Conservation (phyloP, 495 filamentous ascomycete genomes). For the Daldinia childiae region DNA sequence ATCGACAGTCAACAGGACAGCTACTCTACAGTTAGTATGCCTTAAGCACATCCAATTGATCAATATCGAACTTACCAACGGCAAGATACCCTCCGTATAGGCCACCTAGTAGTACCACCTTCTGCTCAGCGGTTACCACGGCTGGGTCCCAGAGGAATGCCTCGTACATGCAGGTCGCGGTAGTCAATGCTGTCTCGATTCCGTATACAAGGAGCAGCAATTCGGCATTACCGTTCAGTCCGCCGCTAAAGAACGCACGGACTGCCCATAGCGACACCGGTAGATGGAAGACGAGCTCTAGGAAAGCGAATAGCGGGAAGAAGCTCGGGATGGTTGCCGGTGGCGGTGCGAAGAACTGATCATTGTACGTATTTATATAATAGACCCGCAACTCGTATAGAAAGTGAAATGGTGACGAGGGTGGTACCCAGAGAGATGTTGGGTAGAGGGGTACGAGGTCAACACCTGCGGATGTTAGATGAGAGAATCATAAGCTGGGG, state of each 20-base stretch:
- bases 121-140: conserved; percentile 60
- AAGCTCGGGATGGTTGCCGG: conserved; percentile 64
- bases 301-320: conserved; percentile 73
- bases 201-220: conserved; percentile 75
- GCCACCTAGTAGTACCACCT: conserved; percentile 58
- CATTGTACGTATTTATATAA: conserved; percentile 75
- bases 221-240: conserved; percentile 61
- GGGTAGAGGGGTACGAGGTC: conserved; percentile 76
- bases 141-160: conserved; percentile 60
- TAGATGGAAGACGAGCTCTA: conserved; percentile 75
- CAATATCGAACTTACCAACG: conserved; percentile 66
- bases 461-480: conserved; percentile 58
- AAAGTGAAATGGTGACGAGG: conserved; percentile 54
- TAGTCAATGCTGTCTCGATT: conserved; percentile 75
- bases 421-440: conserved; percentile 56
- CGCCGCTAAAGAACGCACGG: conserved; percentile 40
- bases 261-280: conserved; percentile 72
- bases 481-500: neutral
- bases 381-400: conserved; percentile 62
- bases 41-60: neutral
- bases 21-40: conserved; percentile 42
- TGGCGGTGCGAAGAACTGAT: conserved; percentile 76
- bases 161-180: conserved; percentile 69
- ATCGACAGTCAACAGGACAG: conserved; percentile 51
- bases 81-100: conserved; percentile 78